Evolutionary conservation across 1,139 yeast genomes (phyloP), one percentile per base, ranked within the genome.

Genomic region (Candida sp.): DNA sequence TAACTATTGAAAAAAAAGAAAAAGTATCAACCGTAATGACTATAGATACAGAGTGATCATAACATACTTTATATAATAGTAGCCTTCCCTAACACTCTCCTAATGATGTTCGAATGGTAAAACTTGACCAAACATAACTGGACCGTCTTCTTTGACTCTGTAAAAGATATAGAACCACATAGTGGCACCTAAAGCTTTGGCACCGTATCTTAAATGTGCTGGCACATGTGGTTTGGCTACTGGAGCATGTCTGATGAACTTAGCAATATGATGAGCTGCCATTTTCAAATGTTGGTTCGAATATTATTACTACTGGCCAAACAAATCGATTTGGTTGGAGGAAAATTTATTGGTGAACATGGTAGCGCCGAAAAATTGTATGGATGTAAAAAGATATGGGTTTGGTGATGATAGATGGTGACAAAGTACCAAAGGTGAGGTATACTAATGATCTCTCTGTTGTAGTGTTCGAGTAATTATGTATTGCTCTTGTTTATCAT

Each of bases 161-260:
- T 85, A 86, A 62, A 87, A 77, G 51, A 87, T 78, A 84, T 88
- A 87, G 64, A 86, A 87, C 90, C 93, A 86, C 91, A 86, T 84
- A 49, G 89, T 77, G 38, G 91, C 95, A 6, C 95, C 95, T 43
- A 87, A 73, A 34, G 75, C 61, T 58, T 83, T 82, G 41, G 87
- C 77, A 23, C 82, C 73, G 71, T 81, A 77, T 49, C 76, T 73
- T 57, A 83, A 75, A 44, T 73, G 63, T 19, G 75, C 70, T 45
- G 78, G 79, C 33, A 76, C 81, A 49, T 79, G 79, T 21, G 85
- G 84, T 42, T 65, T 62, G 25, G 81, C 74, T 6, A 74, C 78
- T 29, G 76, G 70, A 5, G 77, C 81, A 57, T 77, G 83, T 56
- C 81, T 81, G 43, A 73, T 58, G 59, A 77, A 77, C 57, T 67